A percentile compares a stretch with the other conserved stretches of the same genome.
Evolutionary conservation across 345 rosid genomes (phyloP).

Genomic region (Noccaea bulbosa): DNA sequence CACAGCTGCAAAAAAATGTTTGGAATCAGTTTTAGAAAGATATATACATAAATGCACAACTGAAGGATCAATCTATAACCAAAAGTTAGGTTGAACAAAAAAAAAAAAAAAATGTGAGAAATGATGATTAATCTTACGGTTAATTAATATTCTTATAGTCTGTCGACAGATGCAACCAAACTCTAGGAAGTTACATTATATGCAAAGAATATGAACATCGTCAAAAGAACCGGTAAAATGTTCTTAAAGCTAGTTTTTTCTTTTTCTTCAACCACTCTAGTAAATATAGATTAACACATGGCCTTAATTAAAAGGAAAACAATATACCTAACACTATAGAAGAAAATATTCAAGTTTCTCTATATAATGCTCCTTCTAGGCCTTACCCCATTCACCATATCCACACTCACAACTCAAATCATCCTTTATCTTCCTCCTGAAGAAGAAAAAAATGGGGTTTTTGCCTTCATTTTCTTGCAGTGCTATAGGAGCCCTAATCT

Average conservation of each 20-base stretch:
- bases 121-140: background rate
- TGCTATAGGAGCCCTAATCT: constrained; percentile 34
- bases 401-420: constrained; percentile 15
- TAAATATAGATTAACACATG: constrained; percentile 8
- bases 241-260: background rate
- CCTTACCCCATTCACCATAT: constrained; percentile 15
- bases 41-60: too few relatives aligned
- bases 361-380: constrained; percentile 27
- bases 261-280: constrained; percentile 28
- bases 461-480: constrained; percentile 30
- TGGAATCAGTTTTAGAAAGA: background rate
- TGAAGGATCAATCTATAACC: too few relatives aligned
- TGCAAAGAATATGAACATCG: constrained; percentile 4
- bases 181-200: background rate
- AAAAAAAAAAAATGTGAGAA: background rate
- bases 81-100: background rate
- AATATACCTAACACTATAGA: constrained; percentile 24
- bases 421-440: background rate
- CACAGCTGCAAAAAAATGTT: background rate
- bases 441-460: constrained; percentile 18
- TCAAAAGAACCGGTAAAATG: background rate
- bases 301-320: background rate
- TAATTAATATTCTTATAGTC: background rate
- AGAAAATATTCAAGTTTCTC: constrained; percentile 24
- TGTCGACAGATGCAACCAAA: constrained; percentile 13